A percentile compares a stretch with the other conserved stretches of the same genome.
These are phyloP conservation scores for Acorus calamus DNA, from an alignment of 106 monocot genomes.

Conservation along the genomic window DNA sequence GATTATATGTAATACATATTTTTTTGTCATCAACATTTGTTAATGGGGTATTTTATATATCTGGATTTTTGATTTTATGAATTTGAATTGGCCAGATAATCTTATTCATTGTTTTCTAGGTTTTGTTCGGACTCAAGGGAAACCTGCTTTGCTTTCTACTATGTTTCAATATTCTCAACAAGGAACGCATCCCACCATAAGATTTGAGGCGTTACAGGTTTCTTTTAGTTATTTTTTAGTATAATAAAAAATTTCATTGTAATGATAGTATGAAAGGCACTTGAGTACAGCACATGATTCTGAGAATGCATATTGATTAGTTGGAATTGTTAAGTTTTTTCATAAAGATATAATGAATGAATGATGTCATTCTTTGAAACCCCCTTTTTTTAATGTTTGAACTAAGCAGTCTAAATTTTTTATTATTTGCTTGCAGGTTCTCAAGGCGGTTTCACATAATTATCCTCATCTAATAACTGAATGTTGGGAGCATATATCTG, in stretches of 20 bases:
- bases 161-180: constrained; percentile 36
- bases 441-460: constrained; percentile 56
- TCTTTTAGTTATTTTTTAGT: no score
- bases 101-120: constrained; percentile 19
- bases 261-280: no score
- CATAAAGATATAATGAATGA: no score
- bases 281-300: no score
- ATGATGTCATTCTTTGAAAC: no score
- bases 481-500: constrained; percentile 47
- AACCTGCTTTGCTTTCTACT: constrained; percentile 21
- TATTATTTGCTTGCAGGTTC: constrained; percentile 31
- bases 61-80: no score
- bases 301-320: no score
- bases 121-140: constrained; percentile 11
- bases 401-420: not conserved
- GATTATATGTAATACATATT: no score
- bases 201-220: constrained; percentile 70
- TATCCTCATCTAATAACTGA: constrained; percentile 39
- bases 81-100: not conserved
- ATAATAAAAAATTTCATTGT: no score
- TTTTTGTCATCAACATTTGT: no score
- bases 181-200: constrained; percentile 30
- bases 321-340: no score
- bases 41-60: no score
- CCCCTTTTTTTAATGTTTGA: not conserved